Evolutionary conservation across 2,329 filamentous ascomycete species (phyloP), one percentile per base, ranked within the genome.

Genomic region (Lecanicillium sp.): DNA sequence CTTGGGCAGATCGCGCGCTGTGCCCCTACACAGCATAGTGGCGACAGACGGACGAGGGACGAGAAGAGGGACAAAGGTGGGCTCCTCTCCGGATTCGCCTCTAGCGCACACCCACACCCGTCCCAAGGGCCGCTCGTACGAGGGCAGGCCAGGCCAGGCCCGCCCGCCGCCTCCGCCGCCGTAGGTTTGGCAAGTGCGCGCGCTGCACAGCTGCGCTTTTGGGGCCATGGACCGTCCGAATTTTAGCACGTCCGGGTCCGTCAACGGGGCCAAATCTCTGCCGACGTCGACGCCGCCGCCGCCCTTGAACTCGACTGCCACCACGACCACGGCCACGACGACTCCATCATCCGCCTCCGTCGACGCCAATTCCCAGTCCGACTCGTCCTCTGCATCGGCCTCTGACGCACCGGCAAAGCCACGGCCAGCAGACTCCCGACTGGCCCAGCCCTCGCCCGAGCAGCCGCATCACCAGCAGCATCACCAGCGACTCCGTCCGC

Each of bases 211-310:
- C n/a, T n/a, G n/a, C n/a, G n/a, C n/a, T n/a, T n/a, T 25, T 25
- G 6, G 6, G 7, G 22, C 22, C 31, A 53, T 53, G 50, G 49
- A 52, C 44, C 44, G 45, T 34, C 43, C 44, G 20, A 50, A 41
- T 46, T 44, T 49, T 52, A 48, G 47, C 45, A 43, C 44, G 22
- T 41, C 44, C 31, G 44, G 42, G 30, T 49, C 49, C 42, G 45
- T 49, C 42, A 49, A 52, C 43, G 47, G 45, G 42, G 39, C 43
- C 40, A 42, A 42, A 40, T 39, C 46, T 27, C 39, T 41, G 33
- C 19, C 43, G 18, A 25, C 39, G 29, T 33, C 41, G 20, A 28
- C 44, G 18, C 27, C 42, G 8, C 38, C n/a, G n/a, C n/a, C 14
- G 14, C 46, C 22, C 25, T 33, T 14, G 29, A 31, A 32, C 31